These are phyloP conservation scores for Tolypocladium guangdongense DNA, from an alignment of 2,329 filamentous ascomycete genomes.

Conservation along the genomic window DNA sequence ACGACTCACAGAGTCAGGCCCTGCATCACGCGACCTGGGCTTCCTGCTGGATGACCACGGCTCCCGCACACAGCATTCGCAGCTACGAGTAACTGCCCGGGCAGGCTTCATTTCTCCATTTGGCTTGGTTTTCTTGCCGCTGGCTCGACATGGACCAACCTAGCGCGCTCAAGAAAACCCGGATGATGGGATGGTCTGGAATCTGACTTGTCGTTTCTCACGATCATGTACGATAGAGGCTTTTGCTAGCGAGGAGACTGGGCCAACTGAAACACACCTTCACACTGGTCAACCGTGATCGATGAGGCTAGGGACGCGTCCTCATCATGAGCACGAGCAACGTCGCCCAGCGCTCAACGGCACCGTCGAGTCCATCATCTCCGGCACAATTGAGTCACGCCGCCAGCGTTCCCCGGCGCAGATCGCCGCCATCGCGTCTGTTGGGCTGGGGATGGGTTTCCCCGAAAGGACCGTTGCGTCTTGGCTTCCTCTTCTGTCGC, in stretches of 20 bases:
- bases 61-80: not conserved
- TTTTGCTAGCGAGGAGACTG: not conserved
- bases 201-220: not conserved
- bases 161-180: not conserved
- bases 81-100: too few species aligned
- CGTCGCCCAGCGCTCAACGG: not conserved
- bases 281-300: too few species aligned
- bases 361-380: not conserved
- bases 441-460: too few species aligned
- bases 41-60: not conserved
- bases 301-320: not conserved
- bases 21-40: not conserved
- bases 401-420: not conserved
- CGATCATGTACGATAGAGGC: not conserved
- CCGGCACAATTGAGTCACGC: not conserved
- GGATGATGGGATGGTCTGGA: not conserved
- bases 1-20: not conserved
- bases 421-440: not conserved
- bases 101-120: not conserved
- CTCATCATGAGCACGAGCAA: too few species aligned
- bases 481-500: too few species aligned
- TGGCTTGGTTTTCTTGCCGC: not conserved
- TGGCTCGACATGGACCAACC: not conserved
- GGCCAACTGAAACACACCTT: not conserved
- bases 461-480: too few species aligned